A percentile compares a stretch with the other conserved stretches of the same genome.
Evolutionary conservation across 805 yeast genomes (phyloP).

Genomic region (Saccharomycopsis malanga): DNA sequence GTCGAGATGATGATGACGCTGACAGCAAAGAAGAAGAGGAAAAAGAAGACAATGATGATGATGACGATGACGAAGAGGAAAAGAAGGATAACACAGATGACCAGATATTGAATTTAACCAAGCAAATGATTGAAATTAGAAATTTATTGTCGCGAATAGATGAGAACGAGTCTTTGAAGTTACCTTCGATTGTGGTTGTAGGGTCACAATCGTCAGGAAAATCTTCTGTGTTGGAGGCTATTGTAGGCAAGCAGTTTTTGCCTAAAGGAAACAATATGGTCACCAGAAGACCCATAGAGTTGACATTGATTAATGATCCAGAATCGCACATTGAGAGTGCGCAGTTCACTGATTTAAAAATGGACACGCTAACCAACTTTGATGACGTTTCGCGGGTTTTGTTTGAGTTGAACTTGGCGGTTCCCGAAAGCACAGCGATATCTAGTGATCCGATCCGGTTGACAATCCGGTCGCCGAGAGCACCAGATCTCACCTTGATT

Average conservation of each 20-base stretch:
- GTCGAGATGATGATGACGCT: constrained; percentile 38
- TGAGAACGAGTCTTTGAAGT: constrained; percentile 63
- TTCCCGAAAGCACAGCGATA: constrained; percentile 77
- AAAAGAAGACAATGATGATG: constrained; percentile 37
- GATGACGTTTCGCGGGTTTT: constrained; percentile 81
- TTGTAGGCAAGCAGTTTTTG: constrained; percentile 95
- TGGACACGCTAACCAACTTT: constrained; percentile 80
- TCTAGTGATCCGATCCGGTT: constrained; percentile 92
- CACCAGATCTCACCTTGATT: constrained; percentile 88
- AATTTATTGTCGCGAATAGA: constrained; percentile 70
- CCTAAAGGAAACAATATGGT: constrained; percentile 99
- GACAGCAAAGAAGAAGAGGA: constrained; percentile 11
- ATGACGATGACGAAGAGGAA: constrained; percentile 42
- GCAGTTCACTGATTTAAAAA: constrained; percentile 84
- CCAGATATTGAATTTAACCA: constrained; percentile 82
- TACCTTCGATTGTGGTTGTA: constrained; percentile 93
- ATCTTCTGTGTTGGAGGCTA: constrained; percentile 90
- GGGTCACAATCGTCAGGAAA: constrained; percentile 98
- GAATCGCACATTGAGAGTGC: constrained; percentile 64
- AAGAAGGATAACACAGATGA: constrained; percentile 55
- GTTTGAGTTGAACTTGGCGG: constrained; percentile 86
- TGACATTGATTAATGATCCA: constrained; percentile 87
- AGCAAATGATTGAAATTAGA: constrained; percentile 95
- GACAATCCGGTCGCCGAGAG: constrained; percentile 80
- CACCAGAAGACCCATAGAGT: constrained; percentile 93